Conservation (phyloP, 768 basidiomycete genomes). For the Hericium alpestre region DNA sequence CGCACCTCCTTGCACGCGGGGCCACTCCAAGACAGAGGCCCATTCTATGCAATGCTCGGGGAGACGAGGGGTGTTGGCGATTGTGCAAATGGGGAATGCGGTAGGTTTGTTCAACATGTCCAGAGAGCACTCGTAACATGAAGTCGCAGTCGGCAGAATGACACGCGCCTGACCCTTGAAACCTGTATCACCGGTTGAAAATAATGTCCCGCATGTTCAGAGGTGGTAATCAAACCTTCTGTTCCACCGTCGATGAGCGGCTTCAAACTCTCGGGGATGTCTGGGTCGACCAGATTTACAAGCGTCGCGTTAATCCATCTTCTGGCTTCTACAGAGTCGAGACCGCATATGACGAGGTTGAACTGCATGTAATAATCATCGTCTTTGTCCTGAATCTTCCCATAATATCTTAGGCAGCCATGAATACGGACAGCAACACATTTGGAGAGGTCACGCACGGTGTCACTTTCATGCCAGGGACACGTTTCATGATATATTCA, state of each 20-base stretch:
- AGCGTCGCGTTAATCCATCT: constrained; percentile 99
- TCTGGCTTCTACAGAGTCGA: constrained; percentile 94
- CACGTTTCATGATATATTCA: constrained; percentile 92
- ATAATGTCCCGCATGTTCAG: neutral
- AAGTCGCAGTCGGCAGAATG: constrained; percentile 88
- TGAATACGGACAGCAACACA: neutral
- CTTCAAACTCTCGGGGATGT: constrained; percentile 86
- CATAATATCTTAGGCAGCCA: constrained; percentile 58
- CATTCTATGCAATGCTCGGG: constrained; percentile 99
- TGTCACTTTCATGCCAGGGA: constrained; percentile 92
- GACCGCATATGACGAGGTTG: constrained; percentile 91
- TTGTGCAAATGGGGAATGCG: constrained; percentile 96
- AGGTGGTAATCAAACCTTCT: constrained; percentile 53
- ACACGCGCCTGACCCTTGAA: constrained; percentile 98
- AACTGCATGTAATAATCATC: constrained; percentile 95
- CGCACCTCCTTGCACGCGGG: constrained; percentile 79
- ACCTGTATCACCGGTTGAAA: constrained; percentile 34
- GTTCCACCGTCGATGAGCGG: constrained; percentile 98
- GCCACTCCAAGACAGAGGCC: constrained; percentile 99
- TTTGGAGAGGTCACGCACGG: constrained; percentile 48
- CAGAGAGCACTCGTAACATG: constrained; percentile 96
- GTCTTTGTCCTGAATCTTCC: constrained; percentile 97
- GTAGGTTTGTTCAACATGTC: constrained; percentile 98
- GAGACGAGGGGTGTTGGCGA: constrained; percentile 94
- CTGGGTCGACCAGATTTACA: constrained; percentile 88